These are phyloP conservation scores for Ramularia endophylla DNA, from an alignment of 2,329 filamentous ascomycete genomes.

Conservation along the genomic window DNA sequence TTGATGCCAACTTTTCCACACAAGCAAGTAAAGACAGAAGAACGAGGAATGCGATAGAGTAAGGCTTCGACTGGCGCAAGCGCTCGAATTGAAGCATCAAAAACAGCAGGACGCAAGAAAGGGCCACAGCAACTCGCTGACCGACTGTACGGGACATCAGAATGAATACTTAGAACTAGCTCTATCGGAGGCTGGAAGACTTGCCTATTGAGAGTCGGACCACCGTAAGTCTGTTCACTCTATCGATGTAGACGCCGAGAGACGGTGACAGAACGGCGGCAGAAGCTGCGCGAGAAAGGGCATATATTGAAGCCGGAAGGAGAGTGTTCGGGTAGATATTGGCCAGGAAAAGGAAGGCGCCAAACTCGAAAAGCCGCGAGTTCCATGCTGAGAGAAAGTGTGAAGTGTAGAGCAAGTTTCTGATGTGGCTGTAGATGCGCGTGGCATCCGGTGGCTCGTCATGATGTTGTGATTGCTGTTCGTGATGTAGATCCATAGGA, in stretches of 20 bases:
- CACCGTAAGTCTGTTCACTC: conserved; percentile 34
- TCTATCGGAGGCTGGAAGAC: background rate
- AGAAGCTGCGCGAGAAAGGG: conserved; percentile 52
- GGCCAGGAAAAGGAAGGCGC: conserved; percentile 45
- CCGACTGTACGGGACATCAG: conserved; percentile 17
- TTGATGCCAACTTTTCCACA: conserved; percentile 60
- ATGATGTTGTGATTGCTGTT: too few relatives aligned
- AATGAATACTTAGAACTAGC: background rate
- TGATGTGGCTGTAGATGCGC: conserved; percentile 1
- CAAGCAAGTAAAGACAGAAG: conserved; percentile 53
- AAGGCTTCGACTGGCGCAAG: conserved; percentile 4
- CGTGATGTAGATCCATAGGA: too few relatives aligned
- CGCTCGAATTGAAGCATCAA: conserved; percentile 6
- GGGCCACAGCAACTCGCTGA: conserved; percentile 23
- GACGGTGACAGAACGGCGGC: conserved; percentile 54
- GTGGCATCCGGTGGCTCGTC: background rate
- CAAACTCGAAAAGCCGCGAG: conserved; percentile 45
- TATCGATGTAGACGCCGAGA: conserved; percentile 57
- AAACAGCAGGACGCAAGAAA: conserved; percentile 21
- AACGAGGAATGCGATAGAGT: conserved; percentile 24
- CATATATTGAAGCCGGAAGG: conserved; percentile 63
- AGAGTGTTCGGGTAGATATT: conserved; percentile 49
- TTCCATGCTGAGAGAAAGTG: conserved; percentile 48
- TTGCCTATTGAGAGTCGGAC: conserved; percentile 37
- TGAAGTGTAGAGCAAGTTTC: conserved; percentile 37